Base-by-base conservation (phyloP, 1,284 basidiomycete species). In the Kwoniella shivajii region DNA sequence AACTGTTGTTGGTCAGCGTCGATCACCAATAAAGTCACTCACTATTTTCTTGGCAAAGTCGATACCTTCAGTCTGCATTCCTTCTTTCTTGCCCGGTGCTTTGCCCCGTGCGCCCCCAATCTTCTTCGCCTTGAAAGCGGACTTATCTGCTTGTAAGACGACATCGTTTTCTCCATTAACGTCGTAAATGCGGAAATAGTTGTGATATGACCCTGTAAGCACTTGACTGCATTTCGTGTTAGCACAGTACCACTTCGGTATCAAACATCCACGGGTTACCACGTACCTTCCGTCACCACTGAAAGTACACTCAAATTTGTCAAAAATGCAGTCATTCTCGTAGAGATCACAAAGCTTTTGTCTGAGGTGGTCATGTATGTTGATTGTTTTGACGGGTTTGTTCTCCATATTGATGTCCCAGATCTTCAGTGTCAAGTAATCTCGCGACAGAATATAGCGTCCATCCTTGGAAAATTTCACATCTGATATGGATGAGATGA, bases 341-440 rank as follows among this genome's bases (percentile, higher is more conserved):
- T 99, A 99, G 62, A 99, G 80, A 78, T 99, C 96, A 79, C 96
- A 99, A 11, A 99, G 85, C 79, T 99, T 99, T 57, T 91, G 90
- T 52, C 95, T 88, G 39, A 99, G 83, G 78, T 99, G 96, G 71
- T 99, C 96, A 73, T 99, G 96, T 68, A 99, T 99, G 54, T 92
- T 90, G 78, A 99, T 99, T 6, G 94, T 98, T 82, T 96, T 96
- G 61, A 99, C 81, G 4, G 96, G 96, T 74, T 89, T 86, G 67
- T 86, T 88, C 80, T 99, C 96, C 95, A 99, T 99, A 79, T 96
- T 96, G 79, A 99, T 86, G 78, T 99, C 96, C 96, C 96, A 99
- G 72, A 99, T 95, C 84, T 98, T 97, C 69, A 99, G 82, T 46
- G 94, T 96, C 36, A 99, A 82, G 78, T 99, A 99, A 81, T 99